These are phyloP conservation scores for Suillus decipiens DNA, from an alignment of 768 basidiomycete species.

Conservation along the genomic window DNA sequence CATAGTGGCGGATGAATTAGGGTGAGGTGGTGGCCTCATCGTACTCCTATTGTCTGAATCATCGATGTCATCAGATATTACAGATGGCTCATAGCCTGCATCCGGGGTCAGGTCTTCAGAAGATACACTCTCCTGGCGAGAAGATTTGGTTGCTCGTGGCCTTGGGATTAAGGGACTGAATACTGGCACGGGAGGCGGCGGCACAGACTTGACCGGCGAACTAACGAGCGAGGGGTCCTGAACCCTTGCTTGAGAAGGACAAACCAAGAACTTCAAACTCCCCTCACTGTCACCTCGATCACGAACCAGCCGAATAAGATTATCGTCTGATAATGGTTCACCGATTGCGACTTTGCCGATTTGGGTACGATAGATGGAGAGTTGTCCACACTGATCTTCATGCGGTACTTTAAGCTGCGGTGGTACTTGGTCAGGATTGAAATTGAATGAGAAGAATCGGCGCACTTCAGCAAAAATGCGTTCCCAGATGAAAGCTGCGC, in stretches of 20 bases:
- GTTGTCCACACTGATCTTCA: slow-evolving; percentile 70
- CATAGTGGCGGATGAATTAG: slow-evolving; percentile 32
- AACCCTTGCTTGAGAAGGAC: slow-evolving; percentile 60
- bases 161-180: slow-evolving; percentile 53
- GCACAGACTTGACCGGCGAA: slow-evolving; percentile 47
- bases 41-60: slow-evolving; percentile 53
- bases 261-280: slow-evolving; percentile 82
- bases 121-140: slow-evolving; percentile 70
- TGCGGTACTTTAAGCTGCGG: slow-evolving; percentile 75
- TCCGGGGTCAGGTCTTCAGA: slow-evolving; percentile 56
- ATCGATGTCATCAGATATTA: slow-evolving; percentile 57
- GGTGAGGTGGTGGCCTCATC: slow-evolving; percentile 41
- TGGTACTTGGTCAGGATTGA: slow-evolving; percentile 9
- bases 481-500: slow-evolving; percentile 73
- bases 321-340: slow-evolving; percentile 69
- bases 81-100: slow-evolving; percentile 68
- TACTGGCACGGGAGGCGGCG: slow-evolving; percentile 51
- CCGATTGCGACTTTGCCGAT: slow-evolving; percentile 78
- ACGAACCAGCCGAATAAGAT: slow-evolving; percentile 70
- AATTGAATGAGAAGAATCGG: slow-evolving; percentile 13
- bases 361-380: slow-evolving; percentile 86
- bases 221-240: slow-evolving; percentile 49
- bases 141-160: slow-evolving; percentile 47
- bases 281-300: slow-evolving; percentile 76
- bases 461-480: slow-evolving; percentile 78